A percentile compares a stretch with the other conserved stretches of the same genome.
These are phyloP conservation scores for Xylaria sp. DNA, from an alignment of 2,329 filamentous ascomycete genomes.

Conservation along the genomic window DNA sequence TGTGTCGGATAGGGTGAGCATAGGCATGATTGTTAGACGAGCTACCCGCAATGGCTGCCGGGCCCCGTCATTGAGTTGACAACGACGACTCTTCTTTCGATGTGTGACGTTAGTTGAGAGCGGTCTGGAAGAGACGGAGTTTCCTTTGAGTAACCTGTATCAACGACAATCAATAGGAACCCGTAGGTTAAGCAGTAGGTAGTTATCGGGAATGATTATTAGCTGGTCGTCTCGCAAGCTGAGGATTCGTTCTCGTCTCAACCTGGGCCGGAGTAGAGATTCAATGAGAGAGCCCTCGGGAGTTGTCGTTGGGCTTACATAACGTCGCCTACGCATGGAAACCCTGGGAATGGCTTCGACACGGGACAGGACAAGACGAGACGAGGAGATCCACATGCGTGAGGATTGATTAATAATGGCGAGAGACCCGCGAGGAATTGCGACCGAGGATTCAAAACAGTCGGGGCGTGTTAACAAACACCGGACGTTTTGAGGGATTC, in stretches of 20 bases:
- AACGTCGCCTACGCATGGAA: not conserved
- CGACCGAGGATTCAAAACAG: not conserved
- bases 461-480: not conserved
- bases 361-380: not conserved
- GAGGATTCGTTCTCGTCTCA: not conserved
- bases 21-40: not conserved
- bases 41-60: conserved; percentile 9
- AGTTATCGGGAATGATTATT: not conserved
- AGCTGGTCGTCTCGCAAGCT: not conserved
- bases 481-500: too few relatives aligned
- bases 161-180: not conserved
- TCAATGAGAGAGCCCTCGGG: not conserved
- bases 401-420: too few relatives aligned
- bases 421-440: too few relatives aligned
- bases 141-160: not conserved
- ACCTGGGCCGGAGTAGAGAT: not conserved
- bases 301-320: not conserved
- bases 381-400: too few relatives aligned
- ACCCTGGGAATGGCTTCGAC: not conserved
- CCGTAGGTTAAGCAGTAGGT: not conserved
- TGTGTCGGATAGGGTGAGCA: conserved; percentile 6
- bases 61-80: conserved; percentile 18
- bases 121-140: not conserved
- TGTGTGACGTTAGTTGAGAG: conserved; percentile 10
- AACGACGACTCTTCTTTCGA: not conserved